A percentile compares a stretch with the other conserved stretches of the same genome.
These are phyloP conservation scores for Erodium trifolium DNA, from an alignment of 441 rosid species.

Conservation along the genomic window DNA sequence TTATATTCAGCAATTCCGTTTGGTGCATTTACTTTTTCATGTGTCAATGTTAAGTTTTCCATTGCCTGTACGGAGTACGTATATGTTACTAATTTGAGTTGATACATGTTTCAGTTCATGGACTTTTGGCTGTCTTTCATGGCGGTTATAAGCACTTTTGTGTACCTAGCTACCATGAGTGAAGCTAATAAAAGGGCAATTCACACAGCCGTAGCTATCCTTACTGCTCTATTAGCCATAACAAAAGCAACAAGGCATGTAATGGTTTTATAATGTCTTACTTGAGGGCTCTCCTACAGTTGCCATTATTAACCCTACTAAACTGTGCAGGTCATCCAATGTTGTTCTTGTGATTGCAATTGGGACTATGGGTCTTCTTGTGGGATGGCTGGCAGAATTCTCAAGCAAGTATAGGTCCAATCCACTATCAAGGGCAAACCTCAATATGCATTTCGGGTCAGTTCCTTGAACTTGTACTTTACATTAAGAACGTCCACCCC, in stretches of 20 bases:
- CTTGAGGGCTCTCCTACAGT: slow-evolving; percentile 2
- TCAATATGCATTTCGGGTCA: slow-evolving; percentile 39
- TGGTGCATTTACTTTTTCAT: too few relatives aligned
- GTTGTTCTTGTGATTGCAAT: slow-evolving; percentile 75
- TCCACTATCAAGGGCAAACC: slow-evolving; percentile 37
- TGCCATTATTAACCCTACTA: slow-evolving; percentile 12
- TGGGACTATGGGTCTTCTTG: slow-evolving; percentile 64
- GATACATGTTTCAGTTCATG: slow-evolving; percentile 68
- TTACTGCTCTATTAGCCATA: slow-evolving; percentile 86
- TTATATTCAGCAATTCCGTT: too few relatives aligned
- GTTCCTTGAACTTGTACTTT: slow-evolving; percentile 14
- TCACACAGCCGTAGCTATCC: slow-evolving; percentile 82
- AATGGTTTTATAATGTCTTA: slow-evolving; percentile 13
- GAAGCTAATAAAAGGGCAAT: slow-evolving; percentile 75
- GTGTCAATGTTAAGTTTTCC: too few relatives aligned
- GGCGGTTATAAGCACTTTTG: slow-evolving; percentile 89
- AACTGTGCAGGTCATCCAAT: slow-evolving; percentile 59
- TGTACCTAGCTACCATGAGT: slow-evolving; percentile 61
- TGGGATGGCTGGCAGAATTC: slow-evolving; percentile 73
- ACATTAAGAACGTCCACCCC: not conserved
- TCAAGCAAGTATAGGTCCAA: slow-evolving; percentile 50
- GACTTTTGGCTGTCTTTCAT: slow-evolving; percentile 99
- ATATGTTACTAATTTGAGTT: slow-evolving; percentile 11
- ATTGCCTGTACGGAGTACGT: too few relatives aligned
- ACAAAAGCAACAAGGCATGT: slow-evolving; percentile 88